Conservation (phyloP, 805 yeast genomes). For the Pichia cabralensis region DNA sequence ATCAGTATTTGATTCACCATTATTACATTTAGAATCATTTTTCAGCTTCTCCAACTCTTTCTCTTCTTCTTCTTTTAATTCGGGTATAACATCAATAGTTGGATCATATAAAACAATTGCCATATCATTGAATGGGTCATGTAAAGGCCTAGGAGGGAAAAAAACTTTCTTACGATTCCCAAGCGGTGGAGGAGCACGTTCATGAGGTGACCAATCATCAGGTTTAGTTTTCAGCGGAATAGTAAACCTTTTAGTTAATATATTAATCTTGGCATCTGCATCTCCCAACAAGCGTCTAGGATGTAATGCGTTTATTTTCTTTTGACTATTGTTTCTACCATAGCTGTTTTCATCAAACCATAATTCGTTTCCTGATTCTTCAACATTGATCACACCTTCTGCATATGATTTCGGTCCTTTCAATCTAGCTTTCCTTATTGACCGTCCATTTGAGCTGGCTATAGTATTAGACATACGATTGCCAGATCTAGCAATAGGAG, state of each 20-base stretch:
- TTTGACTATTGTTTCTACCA: slow-evolving; percentile 18
- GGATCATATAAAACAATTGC: slow-evolving; percentile 96
- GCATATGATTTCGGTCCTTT: slow-evolving; percentile 33
- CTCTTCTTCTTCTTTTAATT: slow-evolving; percentile 21
- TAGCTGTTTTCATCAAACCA: slow-evolving; percentile 11
- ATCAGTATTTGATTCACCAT: slow-evolving; percentile 7
- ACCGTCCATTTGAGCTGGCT: not conserved
- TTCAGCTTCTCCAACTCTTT: slow-evolving; percentile 20
- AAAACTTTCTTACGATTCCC: slow-evolving; percentile 68
- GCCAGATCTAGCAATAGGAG: slow-evolving; percentile 37
- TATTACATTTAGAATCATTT: slow-evolving; percentile 10
- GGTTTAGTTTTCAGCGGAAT: slow-evolving; percentile 43
- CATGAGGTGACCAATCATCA: slow-evolving; percentile 20
- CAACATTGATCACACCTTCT: slow-evolving; percentile 23
- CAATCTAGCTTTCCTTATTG: slow-evolving; percentile 20
- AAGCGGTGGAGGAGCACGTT: slow-evolving; percentile 70
- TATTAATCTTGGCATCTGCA: slow-evolving; percentile 30
- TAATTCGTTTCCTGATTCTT: slow-evolving; percentile 11
- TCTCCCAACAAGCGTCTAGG: slow-evolving; percentile 41
- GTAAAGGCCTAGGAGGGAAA: slow-evolving; percentile 83
- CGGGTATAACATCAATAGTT: slow-evolving; percentile 57
- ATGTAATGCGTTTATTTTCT: slow-evolving; percentile 50
- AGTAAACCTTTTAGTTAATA: slow-evolving; percentile 39
- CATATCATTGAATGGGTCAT: slow-evolving; percentile 87
- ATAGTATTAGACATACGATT: slow-evolving; percentile 13